Evolutionary conservation across 495 filamentous ascomycete species (phyloP), one percentile per base, ranked within the genome.

Genomic region (Hyaloscypha finlandica): DNA sequence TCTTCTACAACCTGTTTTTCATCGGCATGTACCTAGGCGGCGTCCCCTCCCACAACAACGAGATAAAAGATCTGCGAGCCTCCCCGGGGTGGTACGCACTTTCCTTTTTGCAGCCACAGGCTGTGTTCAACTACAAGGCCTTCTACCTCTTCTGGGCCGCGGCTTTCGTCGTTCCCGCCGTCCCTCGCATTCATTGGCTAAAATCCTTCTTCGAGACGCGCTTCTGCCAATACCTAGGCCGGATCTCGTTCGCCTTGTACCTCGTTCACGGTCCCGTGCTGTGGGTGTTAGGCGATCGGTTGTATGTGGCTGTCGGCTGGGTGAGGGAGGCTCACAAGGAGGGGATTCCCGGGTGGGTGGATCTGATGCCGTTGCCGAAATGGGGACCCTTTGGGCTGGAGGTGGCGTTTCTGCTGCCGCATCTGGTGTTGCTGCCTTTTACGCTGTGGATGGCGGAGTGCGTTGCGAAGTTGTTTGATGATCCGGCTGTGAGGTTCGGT

Each of bases 221-320:
- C 0, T 61, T 89, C 0, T 83, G 83, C 33, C 87, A 88, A 70
- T 89, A 89, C 71, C 80, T 86, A 11, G 87, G 87, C 54, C 79
- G 83, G 37, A 82, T 88, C 63, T 82, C 81, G 6, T 87, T 77
- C 71, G 77, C 80, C 6, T 80, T 87, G 58, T 86, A 86, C 59
- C 80, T 87, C 52, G 81, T 70, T 20, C 85, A 85, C 61, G 83
- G 82, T 2, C 81, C 81, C 16, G 80, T 89, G 19, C 74, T 85
- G 1, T 80, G 83, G 61, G 78, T 76, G 0, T 68, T 86, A 30
- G 82, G 79, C 30, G 77, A 81, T 64, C 68, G 79, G 35, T 19
- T 81, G 4, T 88, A 88, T 72, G 78, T 79, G 4, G 81, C 83
- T n/a, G 77, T 78, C 0, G 86, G 86, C 1, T 85, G 80, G 75